Base-by-base conservation (phyloP, 2,329 filamentous ascomycete genomes). In the Fusarium chaquense region DNA sequence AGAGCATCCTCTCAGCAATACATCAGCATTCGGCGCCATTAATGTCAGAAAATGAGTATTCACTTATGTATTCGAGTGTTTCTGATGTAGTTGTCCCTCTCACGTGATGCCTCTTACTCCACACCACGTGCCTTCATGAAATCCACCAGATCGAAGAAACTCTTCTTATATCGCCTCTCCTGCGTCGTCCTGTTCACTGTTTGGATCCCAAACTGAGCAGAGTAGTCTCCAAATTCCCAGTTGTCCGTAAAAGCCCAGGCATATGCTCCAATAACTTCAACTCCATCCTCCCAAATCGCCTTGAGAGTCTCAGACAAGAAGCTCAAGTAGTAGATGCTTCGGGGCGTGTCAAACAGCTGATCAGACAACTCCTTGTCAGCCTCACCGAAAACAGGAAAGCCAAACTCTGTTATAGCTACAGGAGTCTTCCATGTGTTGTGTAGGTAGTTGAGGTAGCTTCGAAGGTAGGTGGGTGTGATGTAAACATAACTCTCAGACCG, bases 401-500 rank as follows among this genome's bases (percentile, higher is more conserved):
- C 87, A 65, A 89, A 89, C 72, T 90, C 87, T 9, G 83, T 82
- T 7, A 89, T 77, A 24, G 80, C 78, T 10, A 86, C 78, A 0
- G 85, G 84, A 0, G 76, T 74, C 33, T 77, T 82, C 80, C 84
- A 90, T 0, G 85, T 89, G 75, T 89, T 89, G 81, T 84, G 87
- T 3, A 90, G 77, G 71, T 89, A 90, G 67, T 80, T 83, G 6
- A 88, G 79, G 65, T 86, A 85, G 55, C 80, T 81, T 54, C 86
- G 82, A n/a, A 90, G 81, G 68, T 87, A 89, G 3, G 81, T 82
- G 0, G 87, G 88, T 0, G 88, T 85, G 35, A 85, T 84, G 76
- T 89, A 88, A n/a, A 86, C 83, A 71, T 88, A 87, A 3, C 81
- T 81, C 35, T 86, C 78, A 3, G 85, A 87, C 15, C 82, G 79